Conservation (phyloP, 2,329 filamentous ascomycete genomes). For the Penicillium sp. region DNA sequence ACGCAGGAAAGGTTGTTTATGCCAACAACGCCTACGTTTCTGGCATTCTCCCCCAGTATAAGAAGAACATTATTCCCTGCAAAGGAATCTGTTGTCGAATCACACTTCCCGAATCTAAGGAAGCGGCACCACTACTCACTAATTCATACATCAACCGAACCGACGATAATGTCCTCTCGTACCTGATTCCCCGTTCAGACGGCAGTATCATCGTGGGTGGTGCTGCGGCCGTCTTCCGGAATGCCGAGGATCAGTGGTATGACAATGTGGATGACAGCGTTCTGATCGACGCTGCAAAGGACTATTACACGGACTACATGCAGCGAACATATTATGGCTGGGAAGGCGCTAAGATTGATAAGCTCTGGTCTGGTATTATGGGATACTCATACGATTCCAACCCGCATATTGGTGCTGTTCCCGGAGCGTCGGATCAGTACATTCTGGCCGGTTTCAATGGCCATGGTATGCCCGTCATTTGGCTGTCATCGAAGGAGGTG, state of each 20-base stretch:
- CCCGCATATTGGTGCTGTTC: conserved; percentile 56
- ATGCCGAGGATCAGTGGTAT: conserved; percentile 46
- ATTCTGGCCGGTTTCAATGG: conserved; percentile 65
- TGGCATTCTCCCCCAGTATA: conserved; percentile 68
- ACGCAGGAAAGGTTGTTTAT: conserved; percentile 67
- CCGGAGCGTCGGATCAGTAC: conserved; percentile 53
- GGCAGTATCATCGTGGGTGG: conserved; percentile 65
- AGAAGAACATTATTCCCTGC: conserved; percentile 73
- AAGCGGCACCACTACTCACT: conserved; percentile 34
- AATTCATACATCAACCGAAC: conserved; percentile 60
- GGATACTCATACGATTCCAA: conserved; percentile 54
- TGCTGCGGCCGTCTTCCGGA: conserved; percentile 50
- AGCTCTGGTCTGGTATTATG: conserved; percentile 51
- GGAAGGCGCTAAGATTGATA: conserved; percentile 36
- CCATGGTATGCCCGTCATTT: conserved; percentile 67
- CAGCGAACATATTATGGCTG: conserved; percentile 39
- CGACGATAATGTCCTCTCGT: conserved; percentile 47
- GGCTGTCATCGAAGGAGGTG: conserved; percentile 61
- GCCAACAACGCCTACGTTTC: conserved; percentile 86
- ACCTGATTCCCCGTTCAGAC: conserved; percentile 62
- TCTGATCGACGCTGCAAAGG: conserved; percentile 50
- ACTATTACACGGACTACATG: conserved; percentile 44
- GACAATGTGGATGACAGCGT: conserved; percentile 46
- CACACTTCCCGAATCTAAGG: conserved; percentile 21
- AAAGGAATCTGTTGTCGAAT: conserved; percentile 57